Evolutionary conservation across 2,329 filamentous ascomycete species (phyloP).

Genomic region (Lachnellula occidentalis): DNA sequence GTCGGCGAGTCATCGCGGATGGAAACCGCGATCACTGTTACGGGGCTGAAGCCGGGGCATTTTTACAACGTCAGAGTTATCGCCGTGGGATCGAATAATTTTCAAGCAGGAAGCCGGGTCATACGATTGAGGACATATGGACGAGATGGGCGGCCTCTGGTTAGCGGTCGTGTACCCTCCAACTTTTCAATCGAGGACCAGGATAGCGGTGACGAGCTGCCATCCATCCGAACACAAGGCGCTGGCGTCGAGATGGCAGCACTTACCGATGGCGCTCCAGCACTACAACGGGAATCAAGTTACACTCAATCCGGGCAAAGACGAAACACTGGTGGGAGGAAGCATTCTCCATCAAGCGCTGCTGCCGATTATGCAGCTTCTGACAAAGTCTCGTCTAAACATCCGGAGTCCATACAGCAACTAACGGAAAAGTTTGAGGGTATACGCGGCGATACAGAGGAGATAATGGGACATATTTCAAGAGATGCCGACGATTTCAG

Average conservation of each 20-base stretch:
- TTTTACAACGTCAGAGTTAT: conserved; percentile 94
- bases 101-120: conserved; percentile 81
- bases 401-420: conserved; percentile 64
- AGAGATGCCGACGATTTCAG: conserved; percentile 69
- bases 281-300: conserved; percentile 62
- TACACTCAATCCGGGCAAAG: conserved; percentile 47
- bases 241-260: conserved; percentile 56
- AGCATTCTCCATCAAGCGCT: conserved; percentile 65
- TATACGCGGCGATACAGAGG: conserved; percentile 78
- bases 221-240: conserved; percentile 36
- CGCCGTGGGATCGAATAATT: conserved; percentile 85
- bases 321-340: conserved; percentile 66
- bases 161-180: conserved; percentile 50
- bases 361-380: conserved; percentile 23
- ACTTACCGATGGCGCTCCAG: conserved; percentile 53
- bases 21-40: conserved; percentile 87
- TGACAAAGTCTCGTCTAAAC: conserved; percentile 41
- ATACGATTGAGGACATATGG: conserved; percentile 76
- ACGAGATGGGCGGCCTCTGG: conserved; percentile 58
- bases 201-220: conserved; percentile 44
- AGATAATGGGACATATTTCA: conserved; percentile 62
- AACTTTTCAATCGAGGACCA: conserved; percentile 51
- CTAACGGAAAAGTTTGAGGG: conserved; percentile 76
- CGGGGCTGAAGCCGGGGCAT: conserved; percentile 75
- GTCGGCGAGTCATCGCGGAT: conserved; percentile 78